phyloP scores from a whole-genome alignment of 2,329 filamentous ascomycete species.

The Neonectria coccinea region DNA sequence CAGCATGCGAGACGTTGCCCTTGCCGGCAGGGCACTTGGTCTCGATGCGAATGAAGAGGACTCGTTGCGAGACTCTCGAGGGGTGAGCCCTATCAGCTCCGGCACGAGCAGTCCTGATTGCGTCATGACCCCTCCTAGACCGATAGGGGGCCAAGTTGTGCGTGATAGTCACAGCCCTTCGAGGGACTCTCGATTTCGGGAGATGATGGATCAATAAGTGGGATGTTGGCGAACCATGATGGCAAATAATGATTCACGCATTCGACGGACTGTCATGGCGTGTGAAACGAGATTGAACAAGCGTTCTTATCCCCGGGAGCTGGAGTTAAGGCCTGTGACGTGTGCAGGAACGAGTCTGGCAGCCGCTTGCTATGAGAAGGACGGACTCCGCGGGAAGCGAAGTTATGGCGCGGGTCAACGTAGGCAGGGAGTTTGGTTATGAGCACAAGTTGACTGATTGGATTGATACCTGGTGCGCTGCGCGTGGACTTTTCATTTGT shows the following conservation, averaged over 20 bases:
- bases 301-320: neutral
- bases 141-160: conserved; percentile 48
- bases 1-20: conserved; percentile 61
- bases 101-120: conserved; percentile 31
- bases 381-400: neutral
- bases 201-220: conserved; percentile 60
- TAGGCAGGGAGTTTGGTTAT: too few relatives aligned
- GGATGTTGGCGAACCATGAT: conserved; percentile 2
- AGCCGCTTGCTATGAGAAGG: neutral
- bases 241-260: too few relatives aligned
- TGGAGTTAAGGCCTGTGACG: neutral
- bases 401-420: neutral
- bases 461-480: neutral
- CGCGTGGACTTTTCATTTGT: too few relatives aligned
- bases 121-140: conserved; percentile 54
- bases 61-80: conserved; percentile 46
- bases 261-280: neutral
- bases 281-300: neutral
- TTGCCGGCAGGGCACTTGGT: conserved; percentile 54
- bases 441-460: neutral
- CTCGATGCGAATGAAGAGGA: conserved; percentile 39
- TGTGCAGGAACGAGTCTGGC: neutral
- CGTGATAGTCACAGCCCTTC: conserved; percentile 64
- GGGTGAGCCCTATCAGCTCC: conserved; percentile 54
- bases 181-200: conserved; percentile 69